A percentile compares a stretch with the other conserved stretches of the same genome.
These are phyloP conservation scores for Astrephomene gubernaculifera DNA, from an alignment of 139 green algal species.

Conservation along the genomic window DNA sequence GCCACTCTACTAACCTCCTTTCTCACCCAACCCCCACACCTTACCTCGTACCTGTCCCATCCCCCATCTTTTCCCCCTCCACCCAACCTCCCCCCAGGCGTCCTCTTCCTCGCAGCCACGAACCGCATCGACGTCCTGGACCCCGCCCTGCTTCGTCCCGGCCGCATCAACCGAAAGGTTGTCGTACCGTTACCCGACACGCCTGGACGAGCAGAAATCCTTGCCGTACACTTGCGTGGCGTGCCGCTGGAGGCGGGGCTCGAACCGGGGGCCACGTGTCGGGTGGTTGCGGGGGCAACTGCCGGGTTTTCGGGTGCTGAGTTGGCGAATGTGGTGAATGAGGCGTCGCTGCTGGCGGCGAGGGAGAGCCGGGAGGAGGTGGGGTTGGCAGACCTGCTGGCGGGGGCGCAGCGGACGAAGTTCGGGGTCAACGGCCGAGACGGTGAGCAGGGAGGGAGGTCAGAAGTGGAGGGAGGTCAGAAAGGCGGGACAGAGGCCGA, in stretches of 20 bases:
- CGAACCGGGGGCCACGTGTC: constrained; percentile 10
- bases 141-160: constrained; percentile 87
- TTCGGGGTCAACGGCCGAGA: constrained; percentile 45
- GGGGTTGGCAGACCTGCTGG: constrained; percentile 76
- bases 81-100: constrained; percentile 46
- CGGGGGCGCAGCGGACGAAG: constrained; percentile 73
- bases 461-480: too few species aligned
- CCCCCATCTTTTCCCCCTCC: background rate
- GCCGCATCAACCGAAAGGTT: constrained; percentile 75
- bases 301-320: constrained; percentile 83
- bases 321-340: constrained; percentile 96
- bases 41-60: background rate
- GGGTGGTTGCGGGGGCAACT: constrained; percentile 50
- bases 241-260: constrained; percentile 25
- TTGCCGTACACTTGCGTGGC: constrained; percentile 81
- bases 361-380: constrained; percentile 66
- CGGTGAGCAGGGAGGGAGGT: too few species aligned
- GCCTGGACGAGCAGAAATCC: constrained; percentile 75
- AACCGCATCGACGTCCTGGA: constrained; percentile 92
- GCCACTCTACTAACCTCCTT: background rate
- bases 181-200: constrained; percentile 85
- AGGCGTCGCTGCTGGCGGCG: constrained; percentile 88
- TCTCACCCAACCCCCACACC: too few species aligned
- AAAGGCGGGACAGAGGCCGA: too few species aligned
- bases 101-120: constrained; percentile 92